phyloP scores from a whole-genome alignment of 2,329 filamentous ascomycete species.

The Fusarium burgessii region DNA sequence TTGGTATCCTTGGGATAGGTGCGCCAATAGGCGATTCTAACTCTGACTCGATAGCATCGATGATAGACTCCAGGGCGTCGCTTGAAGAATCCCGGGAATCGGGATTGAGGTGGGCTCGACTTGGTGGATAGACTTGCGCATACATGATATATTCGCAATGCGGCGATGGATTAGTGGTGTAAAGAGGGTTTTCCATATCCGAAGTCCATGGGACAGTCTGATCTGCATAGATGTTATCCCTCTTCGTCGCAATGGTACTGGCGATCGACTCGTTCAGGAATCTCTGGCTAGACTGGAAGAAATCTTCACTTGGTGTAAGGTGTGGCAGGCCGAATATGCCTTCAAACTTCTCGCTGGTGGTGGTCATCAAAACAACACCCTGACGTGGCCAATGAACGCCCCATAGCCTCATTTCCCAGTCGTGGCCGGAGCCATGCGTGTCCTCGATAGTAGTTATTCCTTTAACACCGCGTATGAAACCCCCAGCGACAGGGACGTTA shows the following conservation, averaged over 20 bases:
- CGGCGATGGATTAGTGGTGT: constrained; percentile 69
- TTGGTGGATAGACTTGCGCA: constrained; percentile 76
- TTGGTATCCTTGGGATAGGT: constrained; percentile 66
- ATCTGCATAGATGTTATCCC: constrained; percentile 65
- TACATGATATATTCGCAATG: constrained; percentile 93
- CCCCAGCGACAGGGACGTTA: constrained; percentile 56
- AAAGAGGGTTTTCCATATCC: constrained; percentile 70
- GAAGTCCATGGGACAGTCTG: constrained; percentile 82
- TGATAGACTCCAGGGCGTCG: constrained; percentile 50
- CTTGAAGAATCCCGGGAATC: constrained; percentile 49
- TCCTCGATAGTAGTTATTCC: constrained; percentile 81
- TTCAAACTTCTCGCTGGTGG: constrained; percentile 93
- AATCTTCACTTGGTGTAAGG: constrained; percentile 71
- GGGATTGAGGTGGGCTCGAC: constrained; percentile 52
- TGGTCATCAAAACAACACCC: constrained; percentile 84
- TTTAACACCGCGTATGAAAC: constrained; percentile 75
- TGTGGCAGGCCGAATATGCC: constrained; percentile 92
- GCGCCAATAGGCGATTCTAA: constrained; percentile 71
- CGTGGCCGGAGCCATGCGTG: constrained; percentile 72
- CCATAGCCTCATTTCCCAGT: constrained; percentile 82
- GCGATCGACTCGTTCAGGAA: constrained; percentile 81
- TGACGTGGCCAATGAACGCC: constrained; percentile 88
- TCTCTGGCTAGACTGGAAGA: constrained; percentile 68
- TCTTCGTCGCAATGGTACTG: constrained; percentile 74
- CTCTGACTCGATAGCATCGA: constrained; percentile 71